These are phyloP conservation scores for Sugiyamaella floridensis DNA, from an alignment of 805 yeast genomes.

Conservation along the genomic window DNA sequence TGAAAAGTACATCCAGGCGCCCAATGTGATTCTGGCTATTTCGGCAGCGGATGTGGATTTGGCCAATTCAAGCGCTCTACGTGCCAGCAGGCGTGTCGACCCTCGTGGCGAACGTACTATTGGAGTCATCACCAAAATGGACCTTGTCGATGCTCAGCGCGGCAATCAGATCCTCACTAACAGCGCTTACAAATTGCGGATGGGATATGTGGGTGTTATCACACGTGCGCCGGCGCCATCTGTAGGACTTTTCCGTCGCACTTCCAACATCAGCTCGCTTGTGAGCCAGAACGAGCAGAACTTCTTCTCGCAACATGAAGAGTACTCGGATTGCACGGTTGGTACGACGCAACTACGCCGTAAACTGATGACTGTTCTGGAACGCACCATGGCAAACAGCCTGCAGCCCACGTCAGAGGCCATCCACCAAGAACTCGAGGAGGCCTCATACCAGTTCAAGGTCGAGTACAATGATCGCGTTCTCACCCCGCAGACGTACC, in stretches of 20 bases:
- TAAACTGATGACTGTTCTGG: conserved; percentile 80
- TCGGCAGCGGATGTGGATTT: conserved; percentile 97
- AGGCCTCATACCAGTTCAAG: conserved; percentile 83
- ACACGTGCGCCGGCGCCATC: conserved; percentile 58
- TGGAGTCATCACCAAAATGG: conserved; percentile 93
- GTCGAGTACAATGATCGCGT: conserved; percentile 95
- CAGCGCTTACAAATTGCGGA: conserved; percentile 77
- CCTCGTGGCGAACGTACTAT: conserved; percentile 94
- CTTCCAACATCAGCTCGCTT: conserved; percentile 47
- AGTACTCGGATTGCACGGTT: conserved; percentile 59
- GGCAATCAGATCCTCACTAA: conserved; percentile 68
- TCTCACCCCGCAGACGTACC: conserved; percentile 86
- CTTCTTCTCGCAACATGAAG: conserved; percentile 60
- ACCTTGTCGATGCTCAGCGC: conserved; percentile 68
- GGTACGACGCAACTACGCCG: conserved; percentile 71
- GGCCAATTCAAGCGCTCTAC: conserved; percentile 89
- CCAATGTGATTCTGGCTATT: conserved; percentile 91
- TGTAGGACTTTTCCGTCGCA: conserved; percentile 44
- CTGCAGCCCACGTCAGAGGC: conserved; percentile 79
- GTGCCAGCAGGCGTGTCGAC: conserved; percentile 84
- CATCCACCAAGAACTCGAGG: conserved; percentile 88
- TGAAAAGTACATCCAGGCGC: conserved; percentile 77
- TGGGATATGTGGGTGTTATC: conserved; percentile 99
- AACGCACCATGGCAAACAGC: conserved; percentile 82
- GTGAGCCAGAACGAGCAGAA: conserved; percentile 41